A percentile compares a stretch with the other conserved stretches of the same genome.
Conservation (phyloP, 2,329 filamentous ascomycete species). For the Blastomyces parvus region DNA sequence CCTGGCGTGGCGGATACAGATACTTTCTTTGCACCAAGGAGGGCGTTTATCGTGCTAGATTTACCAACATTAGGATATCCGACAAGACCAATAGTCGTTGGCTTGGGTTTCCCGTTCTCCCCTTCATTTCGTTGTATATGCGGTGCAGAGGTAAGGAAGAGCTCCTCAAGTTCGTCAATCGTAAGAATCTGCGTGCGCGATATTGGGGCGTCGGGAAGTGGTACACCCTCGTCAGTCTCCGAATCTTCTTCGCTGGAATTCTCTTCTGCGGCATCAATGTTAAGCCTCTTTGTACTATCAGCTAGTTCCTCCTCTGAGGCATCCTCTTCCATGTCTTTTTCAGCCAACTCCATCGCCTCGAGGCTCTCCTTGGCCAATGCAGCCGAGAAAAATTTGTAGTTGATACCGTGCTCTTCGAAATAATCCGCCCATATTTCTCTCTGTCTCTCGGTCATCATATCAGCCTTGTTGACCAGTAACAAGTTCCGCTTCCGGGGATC, state of each 20-base stretch:
- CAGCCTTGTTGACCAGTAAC: slow-evolving; percentile 92
- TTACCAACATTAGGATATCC: slow-evolving; percentile 99
- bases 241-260: slow-evolving; percentile 23
- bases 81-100: slow-evolving; percentile 84
- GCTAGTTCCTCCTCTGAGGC: slow-evolving; percentile 40
- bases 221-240: slow-evolving; percentile 19
- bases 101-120: slow-evolving; percentile 29
- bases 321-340: slow-evolving; percentile 31
- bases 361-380: slow-evolving; percentile 81
- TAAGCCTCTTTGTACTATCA: slow-evolving; percentile 37
- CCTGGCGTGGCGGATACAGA: slow-evolving; percentile 94
- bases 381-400: slow-evolving; percentile 95
- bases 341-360: slow-evolving; percentile 55
- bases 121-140: slow-evolving; percentile 37
- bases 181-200: slow-evolving; percentile 66
- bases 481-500: slow-evolving; percentile 81
- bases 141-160: slow-evolving; percentile 71
- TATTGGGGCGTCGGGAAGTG: slow-evolving; percentile 32
- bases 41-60: slow-evolving; percentile 96
- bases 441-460: slow-evolving; percentile 92
- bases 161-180: slow-evolving; percentile 80
- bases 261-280: slow-evolving; percentile 35
- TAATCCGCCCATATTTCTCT: slow-evolving; percentile 76
- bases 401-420: slow-evolving; percentile 68
- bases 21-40: slow-evolving; percentile 98